Evolutionary conservation across 225 moss, liverwort and hornwort genomes (phyloP).

Genomic region (Pleurozium schreberi): DNA sequence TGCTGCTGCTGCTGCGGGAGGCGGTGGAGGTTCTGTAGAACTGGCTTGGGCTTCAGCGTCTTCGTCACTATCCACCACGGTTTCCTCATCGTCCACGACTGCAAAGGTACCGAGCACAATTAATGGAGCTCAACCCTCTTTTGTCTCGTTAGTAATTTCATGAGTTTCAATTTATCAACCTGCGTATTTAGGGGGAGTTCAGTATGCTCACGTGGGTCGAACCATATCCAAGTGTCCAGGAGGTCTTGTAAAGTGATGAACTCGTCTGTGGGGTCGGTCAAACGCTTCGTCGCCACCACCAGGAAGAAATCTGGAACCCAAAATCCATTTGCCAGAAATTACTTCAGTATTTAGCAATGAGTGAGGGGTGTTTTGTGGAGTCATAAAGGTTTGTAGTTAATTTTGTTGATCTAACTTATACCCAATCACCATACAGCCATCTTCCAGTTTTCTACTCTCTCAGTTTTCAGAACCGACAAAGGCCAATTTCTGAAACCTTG

Average conservation of each 20-base stretch:
- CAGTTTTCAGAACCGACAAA: too few species aligned
- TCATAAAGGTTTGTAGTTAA: neutral
- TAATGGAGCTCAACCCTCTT: neutral
- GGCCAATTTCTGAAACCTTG: neutral
- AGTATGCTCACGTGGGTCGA: conserved; percentile 51
- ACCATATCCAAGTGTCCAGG: conserved; percentile 59
- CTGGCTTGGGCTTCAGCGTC: neutral
- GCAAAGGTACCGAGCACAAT: neutral
- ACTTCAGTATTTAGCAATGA: neutral
- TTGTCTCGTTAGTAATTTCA: neutral
- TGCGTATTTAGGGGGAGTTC: neutral
- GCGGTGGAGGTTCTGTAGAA: neutral
- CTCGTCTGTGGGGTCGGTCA: conserved; percentile 36
- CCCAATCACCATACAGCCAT: neutral
- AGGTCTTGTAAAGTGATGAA: conserved; percentile 59
- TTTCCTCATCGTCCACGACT: conserved; percentile 11
- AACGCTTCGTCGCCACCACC: conserved; percentile 43
- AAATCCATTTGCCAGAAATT: neutral
- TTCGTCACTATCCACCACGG: neutral
- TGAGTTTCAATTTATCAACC: neutral
- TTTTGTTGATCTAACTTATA: neutral
- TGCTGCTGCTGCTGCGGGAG: neutral
- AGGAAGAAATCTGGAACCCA: conserved; percentile 51
- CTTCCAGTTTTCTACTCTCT: neutral
- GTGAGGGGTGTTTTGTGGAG: neutral